These are phyloP conservation scores for Abortiporus biennis DNA, from an alignment of 1,284 basidiomycete genomes.

Conservation along the genomic window DNA sequence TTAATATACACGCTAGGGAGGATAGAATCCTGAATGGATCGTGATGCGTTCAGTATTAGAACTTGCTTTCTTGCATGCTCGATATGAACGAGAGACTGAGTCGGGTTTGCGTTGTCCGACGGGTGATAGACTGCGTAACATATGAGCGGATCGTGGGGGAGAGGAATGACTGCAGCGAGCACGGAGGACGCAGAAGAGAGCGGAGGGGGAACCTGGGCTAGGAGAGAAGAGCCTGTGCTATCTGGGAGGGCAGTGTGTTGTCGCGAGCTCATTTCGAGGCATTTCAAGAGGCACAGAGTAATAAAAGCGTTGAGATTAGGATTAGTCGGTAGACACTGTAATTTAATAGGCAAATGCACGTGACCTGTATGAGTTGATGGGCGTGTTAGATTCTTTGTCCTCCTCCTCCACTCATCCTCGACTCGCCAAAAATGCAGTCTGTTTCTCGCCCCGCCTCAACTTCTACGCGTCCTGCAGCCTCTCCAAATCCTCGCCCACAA, in stretches of 20 bases:
- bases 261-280: no score
- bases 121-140: conserved; percentile 41
- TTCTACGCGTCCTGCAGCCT: conserved; percentile 47
- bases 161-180: conserved; percentile 31
- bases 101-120: conserved; percentile 17
- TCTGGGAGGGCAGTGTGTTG: no score
- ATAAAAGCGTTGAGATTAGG: no score
- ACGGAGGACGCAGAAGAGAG: conserved; percentile 27
- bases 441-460: conserved; percentile 51
- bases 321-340: no score
- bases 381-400: no score
- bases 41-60: conserved; percentile 29
- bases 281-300: no score
- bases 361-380: no score
- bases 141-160: conserved; percentile 33
- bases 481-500: conserved; percentile 45
- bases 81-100: conserved; percentile 33
- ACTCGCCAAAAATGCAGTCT: conserved; percentile 27
- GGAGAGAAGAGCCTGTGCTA: conserved; percentile 25
- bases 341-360: no score
- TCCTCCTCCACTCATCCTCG: neutral
- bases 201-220: conserved; percentile 25
- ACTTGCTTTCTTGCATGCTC: conserved; percentile 51
- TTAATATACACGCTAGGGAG: conserved; percentile 43
- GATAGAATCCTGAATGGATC: conserved; percentile 38